Conservation (phyloP, 2,329 filamentous ascomycete genomes). For the Verticillium albo-atrum region DNA sequence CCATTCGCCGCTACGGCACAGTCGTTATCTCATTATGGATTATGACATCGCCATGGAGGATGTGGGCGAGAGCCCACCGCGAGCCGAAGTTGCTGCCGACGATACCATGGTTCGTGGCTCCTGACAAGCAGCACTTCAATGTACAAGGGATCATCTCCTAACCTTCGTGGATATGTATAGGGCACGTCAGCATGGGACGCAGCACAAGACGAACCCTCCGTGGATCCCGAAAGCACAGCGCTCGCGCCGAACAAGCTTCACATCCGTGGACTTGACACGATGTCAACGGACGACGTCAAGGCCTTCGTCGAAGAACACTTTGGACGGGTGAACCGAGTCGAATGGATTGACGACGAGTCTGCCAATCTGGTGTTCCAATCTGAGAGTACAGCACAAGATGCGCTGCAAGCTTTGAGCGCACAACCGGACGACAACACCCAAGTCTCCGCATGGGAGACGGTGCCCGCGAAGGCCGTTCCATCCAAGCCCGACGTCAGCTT, state of each 20-base stretch:
- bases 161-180: background rate
- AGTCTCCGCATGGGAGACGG: conserved; percentile 51
- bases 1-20: background rate
- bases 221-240: background rate
- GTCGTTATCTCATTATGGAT: conserved; percentile 47
- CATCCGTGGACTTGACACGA: conserved; percentile 73
- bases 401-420: conserved; percentile 48
- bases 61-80: conserved; percentile 31
- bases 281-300: conserved; percentile 77
- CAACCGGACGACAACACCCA: conserved; percentile 44
- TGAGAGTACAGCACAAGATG: conserved; percentile 46
- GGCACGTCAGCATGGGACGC: background rate
- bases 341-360: conserved; percentile 94
- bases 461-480: conserved; percentile 66
- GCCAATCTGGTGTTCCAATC: conserved; percentile 78
- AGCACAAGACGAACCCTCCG: background rate
- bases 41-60: conserved; percentile 70
- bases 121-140: no score
- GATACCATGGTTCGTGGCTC: background rate
- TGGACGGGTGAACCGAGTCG: conserved; percentile 57
- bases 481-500: conserved; percentile 66
- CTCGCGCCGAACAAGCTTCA: conserved; percentile 60
- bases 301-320: conserved; percentile 69
- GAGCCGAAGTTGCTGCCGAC: background rate
- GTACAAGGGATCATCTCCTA: background rate